Evolutionary conservation across 495 filamentous ascomycete genomes (phyloP), one percentile per base, ranked within the genome.

Genomic region (Penicillium crystallinum): DNA sequence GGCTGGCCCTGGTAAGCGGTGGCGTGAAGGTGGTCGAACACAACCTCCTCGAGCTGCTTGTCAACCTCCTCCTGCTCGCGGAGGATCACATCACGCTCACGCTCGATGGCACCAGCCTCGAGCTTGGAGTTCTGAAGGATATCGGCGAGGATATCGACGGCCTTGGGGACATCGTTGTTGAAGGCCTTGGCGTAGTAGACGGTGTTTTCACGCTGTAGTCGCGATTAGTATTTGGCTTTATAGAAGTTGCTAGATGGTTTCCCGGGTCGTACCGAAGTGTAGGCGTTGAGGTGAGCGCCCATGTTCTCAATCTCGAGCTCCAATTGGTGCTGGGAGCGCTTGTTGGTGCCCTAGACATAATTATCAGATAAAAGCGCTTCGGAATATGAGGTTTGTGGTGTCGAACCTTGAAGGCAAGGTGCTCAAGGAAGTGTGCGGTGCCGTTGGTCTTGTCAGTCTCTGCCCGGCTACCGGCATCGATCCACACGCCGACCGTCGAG

Each of bases 231-330:
- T 33, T 48, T 40, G n/a, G 10, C 46, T 19, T 30, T 36, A 27
- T 46, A 17, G 34, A 30, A n/a, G 49, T 25, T 50, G 46, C 35
- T 57, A 36, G 35, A 41, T 38, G 17, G 49, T 56, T 62, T 65
- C 58, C 59, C 62, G 53, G 22, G 61, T 77, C 87, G 57, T 87
- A 96, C 92, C 78, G 92, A 97, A 64, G 93, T 99, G 80, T 99
- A 99, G 62, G 93, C 93, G 73, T 99, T 99, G 55, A 99, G 84
- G 77, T 99, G 93, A 56, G 89, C 93, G 67, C 93, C 93, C 91
- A 97, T 96, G 77, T 99, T 97, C 80, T 99, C 93, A 62, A 99
- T 96, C 78, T 99, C 95, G 42, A 99, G 85, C 79, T 99, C 93
- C 71, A 99, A 77, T 74, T 97, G 93, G 65, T 92, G 85, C 73